These are phyloP conservation scores for Umbilicus rupestris DNA, from an alignment of 164 flowering plant species.

Conservation along the genomic window DNA sequence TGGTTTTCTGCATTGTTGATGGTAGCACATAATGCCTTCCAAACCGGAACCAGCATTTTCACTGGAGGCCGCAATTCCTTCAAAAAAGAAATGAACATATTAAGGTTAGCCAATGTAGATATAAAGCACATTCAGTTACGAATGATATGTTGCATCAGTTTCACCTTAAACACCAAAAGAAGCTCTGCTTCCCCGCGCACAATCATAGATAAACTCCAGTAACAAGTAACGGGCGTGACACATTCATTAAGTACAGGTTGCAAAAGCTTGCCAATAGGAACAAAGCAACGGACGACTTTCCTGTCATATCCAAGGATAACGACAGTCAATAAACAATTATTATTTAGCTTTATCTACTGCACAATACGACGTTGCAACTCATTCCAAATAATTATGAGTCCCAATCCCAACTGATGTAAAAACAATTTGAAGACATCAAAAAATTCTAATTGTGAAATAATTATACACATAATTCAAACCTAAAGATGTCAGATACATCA, in stretches of 20 bases:
- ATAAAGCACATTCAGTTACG: neutral
- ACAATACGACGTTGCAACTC: no score
- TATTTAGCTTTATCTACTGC: no score
- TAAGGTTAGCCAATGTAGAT: neutral
- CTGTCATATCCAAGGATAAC: constrained; percentile 30
- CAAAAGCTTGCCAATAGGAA: constrained; percentile 63
- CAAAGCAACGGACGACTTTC: constrained; percentile 45
- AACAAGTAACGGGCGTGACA: constrained; percentile 88
- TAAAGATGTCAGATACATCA: neutral
- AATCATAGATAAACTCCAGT: constrained; percentile 77
- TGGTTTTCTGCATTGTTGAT: no score
- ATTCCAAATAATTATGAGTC: no score
- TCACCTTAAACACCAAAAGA: constrained; percentile 67
- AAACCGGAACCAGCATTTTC: constrained; percentile 70
- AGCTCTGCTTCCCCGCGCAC: constrained; percentile 53
- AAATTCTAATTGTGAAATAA: neutral
- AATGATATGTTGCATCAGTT: neutral
- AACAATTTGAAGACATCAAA: no score
- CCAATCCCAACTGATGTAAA: neutral
- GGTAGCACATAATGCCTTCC: constrained; percentile 72
- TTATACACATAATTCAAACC: no score
- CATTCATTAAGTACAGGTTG: constrained; percentile 72
- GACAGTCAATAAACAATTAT: neutral
- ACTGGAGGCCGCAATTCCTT: constrained; percentile 66
- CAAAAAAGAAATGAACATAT: neutral